A percentile compares a stretch with the other conserved stretches of the same genome.
Evolutionary conservation across 768 basidiomycete genomes (phyloP).

Genomic region (Sporobolomyces phaffii): DNA sequence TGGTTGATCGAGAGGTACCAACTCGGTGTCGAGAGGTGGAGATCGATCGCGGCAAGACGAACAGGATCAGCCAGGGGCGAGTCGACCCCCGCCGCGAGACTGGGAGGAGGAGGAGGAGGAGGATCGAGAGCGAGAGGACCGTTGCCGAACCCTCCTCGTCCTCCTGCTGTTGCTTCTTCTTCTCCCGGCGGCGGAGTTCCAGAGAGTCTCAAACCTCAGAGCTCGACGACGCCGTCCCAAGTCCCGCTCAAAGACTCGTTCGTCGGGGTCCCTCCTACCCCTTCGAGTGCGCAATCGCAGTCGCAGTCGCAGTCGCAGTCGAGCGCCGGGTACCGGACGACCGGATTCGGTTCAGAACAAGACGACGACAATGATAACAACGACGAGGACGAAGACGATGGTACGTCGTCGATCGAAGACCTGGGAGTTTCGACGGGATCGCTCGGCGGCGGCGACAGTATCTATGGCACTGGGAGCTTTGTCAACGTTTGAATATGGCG

Average conservation of each 20-base stretch:
- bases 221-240: not conserved
- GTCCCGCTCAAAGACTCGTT: constrained; percentile 1
- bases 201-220: not conserved
- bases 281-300: too few species aligned
- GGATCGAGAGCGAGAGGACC: not conserved
- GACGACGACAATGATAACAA: not conserved
- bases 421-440: not conserved
- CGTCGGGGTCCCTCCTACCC: too few species aligned
- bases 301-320: not conserved
- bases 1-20: not conserved
- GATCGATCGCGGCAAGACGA: too few species aligned
- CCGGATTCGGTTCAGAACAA: too few species aligned
- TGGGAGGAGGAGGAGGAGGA: not conserved
- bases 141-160: not conserved
- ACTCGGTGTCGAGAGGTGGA: not conserved
- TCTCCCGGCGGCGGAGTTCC: too few species aligned
- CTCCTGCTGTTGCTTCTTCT: too few species aligned
- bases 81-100: too few species aligned
- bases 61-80: not conserved
- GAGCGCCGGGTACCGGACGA: not conserved
- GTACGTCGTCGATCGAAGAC: not conserved
- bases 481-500: not conserved
- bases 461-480: constrained; percentile 3
- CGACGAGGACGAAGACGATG: not conserved
- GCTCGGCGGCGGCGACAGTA: not conserved